Base-by-base conservation (phyloP, 257 asterid species). In the Solanum commersonii region DNA sequence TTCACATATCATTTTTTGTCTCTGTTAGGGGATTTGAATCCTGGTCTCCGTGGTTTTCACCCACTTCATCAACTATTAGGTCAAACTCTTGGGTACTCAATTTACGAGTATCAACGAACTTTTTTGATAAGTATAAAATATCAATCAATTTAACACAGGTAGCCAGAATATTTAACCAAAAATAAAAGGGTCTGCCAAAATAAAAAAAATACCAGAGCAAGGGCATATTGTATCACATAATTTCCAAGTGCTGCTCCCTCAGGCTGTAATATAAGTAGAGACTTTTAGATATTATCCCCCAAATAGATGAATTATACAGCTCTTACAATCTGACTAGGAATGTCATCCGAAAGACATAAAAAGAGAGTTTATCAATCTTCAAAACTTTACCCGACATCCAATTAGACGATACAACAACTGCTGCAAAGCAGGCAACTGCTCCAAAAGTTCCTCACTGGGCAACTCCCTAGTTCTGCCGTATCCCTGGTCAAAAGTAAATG, bases 391-490 rank as follows among this genome's bases (percentile, higher is more conserved):
- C 99, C 98, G 98, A 84, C 99, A 97, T 87, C 98, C 99, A 84
- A 95, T 91, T 89, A 97, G 98, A 88, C 99, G 99, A 89, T 93
- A 92, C 38, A 96, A 92, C 92, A 96, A 91, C 92, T 97, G 98
- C 91, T 97, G 99, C 92, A 97, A 89, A 88, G 98, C 93, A 85
- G 99, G 99, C 91, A 97, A 91, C 83, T 95, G 99, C 37, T 97
- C 99, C 86, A 97, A 89, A 87, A 96, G 96, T 87, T 95, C 98
- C 87, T 95, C 98, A 88, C 96, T 93, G 88, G 89, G 94, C 94
- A 97, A 90, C 91, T 96, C 99, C 90, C 96, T 93, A 88, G 98
- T 96, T 95, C 90, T 96, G 92, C 99, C 93, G 90, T 93, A 95
- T 59, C 96, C 96, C 99, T 97, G 97, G 37, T 56, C 85, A 46